Conservation (phyloP, 345 rosid species). For the Salix purpurea region DNA sequence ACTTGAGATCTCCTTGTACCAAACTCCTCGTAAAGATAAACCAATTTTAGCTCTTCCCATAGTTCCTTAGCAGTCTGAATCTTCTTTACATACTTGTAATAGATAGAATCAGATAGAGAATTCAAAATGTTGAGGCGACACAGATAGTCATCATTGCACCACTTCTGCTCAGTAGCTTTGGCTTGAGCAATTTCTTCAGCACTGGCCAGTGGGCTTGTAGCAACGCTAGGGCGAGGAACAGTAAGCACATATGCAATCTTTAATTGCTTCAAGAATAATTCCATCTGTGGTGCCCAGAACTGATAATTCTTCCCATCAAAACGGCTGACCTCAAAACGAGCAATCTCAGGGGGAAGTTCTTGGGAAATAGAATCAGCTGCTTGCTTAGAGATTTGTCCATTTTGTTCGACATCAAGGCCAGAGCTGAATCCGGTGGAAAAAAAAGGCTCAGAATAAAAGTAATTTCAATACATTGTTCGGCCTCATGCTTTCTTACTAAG, state of each 20-base stretch:
- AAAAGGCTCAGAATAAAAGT: no score
- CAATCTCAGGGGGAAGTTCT: constrained; percentile 11
- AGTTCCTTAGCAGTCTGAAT: constrained; percentile 58
- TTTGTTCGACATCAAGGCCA: neutral
- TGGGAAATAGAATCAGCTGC: constrained; percentile 22
- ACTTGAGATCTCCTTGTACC: constrained; percentile 64
- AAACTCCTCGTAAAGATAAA: constrained; percentile 56
- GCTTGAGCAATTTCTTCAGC: constrained; percentile 25
- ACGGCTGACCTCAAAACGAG: constrained; percentile 43
- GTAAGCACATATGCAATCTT: constrained; percentile 56
- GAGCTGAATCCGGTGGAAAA: constrained; percentile 18
- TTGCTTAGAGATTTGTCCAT: constrained; percentile 21
- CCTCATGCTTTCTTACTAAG: neutral
- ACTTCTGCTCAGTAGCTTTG: constrained; percentile 40
- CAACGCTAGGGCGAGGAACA: constrained; percentile 44
- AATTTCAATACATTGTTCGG: neutral
- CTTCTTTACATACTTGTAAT: constrained; percentile 48
- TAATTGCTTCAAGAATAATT: constrained; percentile 59
- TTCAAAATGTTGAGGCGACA: constrained; percentile 61
- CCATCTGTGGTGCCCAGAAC: constrained; percentile 60
- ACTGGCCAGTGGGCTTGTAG: constrained; percentile 27
- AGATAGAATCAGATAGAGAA: constrained; percentile 62
- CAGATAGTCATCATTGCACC: constrained; percentile 64
- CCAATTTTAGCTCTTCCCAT: constrained; percentile 75
- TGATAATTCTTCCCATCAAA: constrained; percentile 72